Evolutionary conservation across 768 basidiomycete genomes (phyloP), one percentile per base, ranked within the genome.

Genomic region (Coprinopsis sp.): DNA sequence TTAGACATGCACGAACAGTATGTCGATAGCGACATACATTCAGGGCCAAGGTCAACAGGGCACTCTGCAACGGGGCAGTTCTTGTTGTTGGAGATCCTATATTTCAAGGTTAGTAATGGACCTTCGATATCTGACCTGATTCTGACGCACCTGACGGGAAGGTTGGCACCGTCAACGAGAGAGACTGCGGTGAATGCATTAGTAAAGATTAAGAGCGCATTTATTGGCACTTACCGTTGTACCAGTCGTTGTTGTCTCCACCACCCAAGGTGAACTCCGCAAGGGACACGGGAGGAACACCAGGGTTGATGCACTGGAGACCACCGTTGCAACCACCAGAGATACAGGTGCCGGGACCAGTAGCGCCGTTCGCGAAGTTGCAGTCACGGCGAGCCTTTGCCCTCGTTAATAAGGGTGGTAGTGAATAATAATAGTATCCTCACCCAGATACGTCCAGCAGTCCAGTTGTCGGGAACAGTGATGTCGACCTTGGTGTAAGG

Each of bases 301-400:
- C 81, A 73, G 30, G 57, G 55, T 10, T 67, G 51, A 54, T 75
- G 51, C 85, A 86, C 10, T 68, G 55, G 7, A 87, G 64, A 29
- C 84, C 85, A 13, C 85, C 84, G 48, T 80, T 82, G 57, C 84
- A 87, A 38, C 82, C 82, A 31, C 84, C 85, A 46, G 72, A 70
- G 16, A 78, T 52, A 52, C 84, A 87, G 12, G 79, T 78, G 52
- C 72, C 79, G 19, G 74, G 79, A n/a, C 74, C 73, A 31, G 70
- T n/a, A n/a, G n/a, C 71, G 54, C 73, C 71, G 33, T 51, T 64
- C 43, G 62, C 65, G 56, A 87, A 87, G 61, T 84, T 65, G 52
- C 85, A 87, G 55, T 82, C 62, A 16, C 78, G 76, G 22, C 82
- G 74, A 37, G 65, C 83, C 87, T 84, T 72, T 46, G 34, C 11